phyloP scores from a whole-genome alignment of 805 yeast species.

The Metschnikowia gruessii region DNA sequence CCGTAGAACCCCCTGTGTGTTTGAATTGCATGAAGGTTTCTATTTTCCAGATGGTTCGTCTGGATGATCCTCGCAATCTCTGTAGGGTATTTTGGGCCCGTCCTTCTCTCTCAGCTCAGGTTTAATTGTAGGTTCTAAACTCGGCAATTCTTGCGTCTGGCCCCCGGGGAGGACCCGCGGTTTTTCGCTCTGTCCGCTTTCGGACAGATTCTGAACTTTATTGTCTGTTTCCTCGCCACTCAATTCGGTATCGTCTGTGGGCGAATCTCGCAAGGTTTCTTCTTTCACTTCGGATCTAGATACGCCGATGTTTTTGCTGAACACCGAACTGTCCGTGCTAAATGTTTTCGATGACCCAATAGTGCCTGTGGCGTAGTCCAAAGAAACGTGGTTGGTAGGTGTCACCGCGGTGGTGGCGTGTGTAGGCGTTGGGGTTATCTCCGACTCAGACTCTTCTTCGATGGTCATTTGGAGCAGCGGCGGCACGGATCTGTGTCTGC shows the following conservation, averaged over 20 bases:
- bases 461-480: conserved; percentile 15
- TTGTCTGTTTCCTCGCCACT: not conserved
- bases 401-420: conserved; percentile 4
- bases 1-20: not conserved
- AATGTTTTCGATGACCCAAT: conserved; percentile 8
- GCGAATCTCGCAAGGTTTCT: conserved; percentile 1
- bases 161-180: not conserved
- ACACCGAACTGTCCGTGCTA: conserved; percentile 11
- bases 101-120: not conserved
- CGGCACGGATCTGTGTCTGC: conserved; percentile 1
- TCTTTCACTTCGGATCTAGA: conserved; percentile 2
- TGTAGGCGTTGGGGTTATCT: conserved; percentile 12
- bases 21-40: too few relatives aligned
- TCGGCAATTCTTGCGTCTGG: not conserved
- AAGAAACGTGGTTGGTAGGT: conserved; percentile 8
- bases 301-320: conserved; percentile 5
- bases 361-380: conserved; percentile 12
- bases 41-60: not conserved
- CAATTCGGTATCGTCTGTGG: conserved; percentile 3
- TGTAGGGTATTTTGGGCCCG: not conserved
- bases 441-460: conserved; percentile 18
- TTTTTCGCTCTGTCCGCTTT: not conserved
- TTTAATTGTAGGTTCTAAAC: not conserved
- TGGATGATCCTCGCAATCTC: not conserved
- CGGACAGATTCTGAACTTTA: not conserved